Base-by-base conservation (phyloP, 257 asterid species). In the Fraxinus excelsior region DNA sequence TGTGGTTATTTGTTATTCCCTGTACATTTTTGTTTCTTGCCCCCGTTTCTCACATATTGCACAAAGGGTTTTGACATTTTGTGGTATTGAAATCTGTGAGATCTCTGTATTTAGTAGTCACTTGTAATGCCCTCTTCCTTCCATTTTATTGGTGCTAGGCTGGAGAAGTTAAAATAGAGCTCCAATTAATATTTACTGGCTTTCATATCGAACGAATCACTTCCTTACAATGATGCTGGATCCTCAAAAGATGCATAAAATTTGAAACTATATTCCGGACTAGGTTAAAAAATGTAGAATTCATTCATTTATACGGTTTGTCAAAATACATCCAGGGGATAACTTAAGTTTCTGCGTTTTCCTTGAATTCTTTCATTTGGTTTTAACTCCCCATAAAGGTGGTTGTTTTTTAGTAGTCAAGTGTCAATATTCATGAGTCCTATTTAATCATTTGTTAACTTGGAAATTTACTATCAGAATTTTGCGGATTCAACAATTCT, bases 121-220 rank as follows among this genome's bases (percentile, higher is more conserved):
- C 5, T 58, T 21, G 29, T 8, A 58, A n/a, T 46, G 21, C 7
- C 56, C 56, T 18, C n/a, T 58, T 58, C 49, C 14, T 10, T 42
- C 13, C 4, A 23, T n/a, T 58, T 58, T 58, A 58, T 58, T 58
- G 66, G 21, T 58, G 13, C 23, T 58, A 2, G 49, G 66, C 66
- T 58, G 66, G 66, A 58, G 66, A 58, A 58, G 13, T 58, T 58
- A 58, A 58, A 58, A 58, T 21, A 21, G 28, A 42, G 66, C 66
- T 58, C 29, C 28, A 23, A 23, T 21, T 13, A 23, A 8, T n/a
- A 1, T 58, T 58, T 23, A 13, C 29, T 19, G 12, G 25, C 64
- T 19, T 42, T 42, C 64, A 19, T 58, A 19, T 7, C n/a, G 13
- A 58, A 21, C 9, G 16, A 11, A 4, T 10, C 56, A 46, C 56